Evolutionary conservation across 2,329 filamentous ascomycete genomes (phyloP).

Genomic region (Scedosporium boydii): DNA sequence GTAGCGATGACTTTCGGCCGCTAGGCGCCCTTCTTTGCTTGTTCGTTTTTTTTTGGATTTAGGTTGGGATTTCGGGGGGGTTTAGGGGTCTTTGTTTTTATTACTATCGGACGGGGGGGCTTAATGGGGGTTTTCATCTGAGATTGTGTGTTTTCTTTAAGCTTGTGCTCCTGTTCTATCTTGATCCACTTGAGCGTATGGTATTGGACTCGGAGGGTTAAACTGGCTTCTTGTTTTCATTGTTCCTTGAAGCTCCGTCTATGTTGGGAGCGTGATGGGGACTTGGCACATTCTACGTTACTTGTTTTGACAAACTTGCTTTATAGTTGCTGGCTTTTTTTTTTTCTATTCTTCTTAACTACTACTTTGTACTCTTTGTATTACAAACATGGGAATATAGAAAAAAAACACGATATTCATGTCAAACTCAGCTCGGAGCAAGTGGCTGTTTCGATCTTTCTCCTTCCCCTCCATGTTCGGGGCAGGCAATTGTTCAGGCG

Average conservation of each 20-base stretch:
- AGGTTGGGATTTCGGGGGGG: neutral
- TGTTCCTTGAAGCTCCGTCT: neutral
- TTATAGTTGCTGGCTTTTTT: neutral
- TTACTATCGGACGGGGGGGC: too few species aligned
- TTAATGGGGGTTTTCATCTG: too few species aligned
- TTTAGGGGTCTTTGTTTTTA: neutral
- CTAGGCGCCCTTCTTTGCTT: neutral
- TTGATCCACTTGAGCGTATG: neutral
- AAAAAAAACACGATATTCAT: neutral
- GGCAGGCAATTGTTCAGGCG: too few species aligned
- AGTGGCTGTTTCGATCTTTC: neutral
- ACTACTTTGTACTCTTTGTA: neutral
- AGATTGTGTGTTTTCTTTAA: neutral
- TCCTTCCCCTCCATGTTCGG: neutral
- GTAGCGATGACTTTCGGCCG: neutral
- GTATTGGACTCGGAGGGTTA: neutral
- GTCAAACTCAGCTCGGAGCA: neutral
- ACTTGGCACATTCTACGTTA: neutral
- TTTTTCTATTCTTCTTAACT: neutral
- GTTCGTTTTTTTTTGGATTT: neutral
- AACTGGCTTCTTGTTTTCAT: neutral
- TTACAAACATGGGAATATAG: neutral
- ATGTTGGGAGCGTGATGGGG: neutral
- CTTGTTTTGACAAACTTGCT: neutral
- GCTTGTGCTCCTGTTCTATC: constrained; percentile 2